phyloP scores from a whole-genome alignment of 148 eudicot species.

The Chenopodium formosanum region DNA sequence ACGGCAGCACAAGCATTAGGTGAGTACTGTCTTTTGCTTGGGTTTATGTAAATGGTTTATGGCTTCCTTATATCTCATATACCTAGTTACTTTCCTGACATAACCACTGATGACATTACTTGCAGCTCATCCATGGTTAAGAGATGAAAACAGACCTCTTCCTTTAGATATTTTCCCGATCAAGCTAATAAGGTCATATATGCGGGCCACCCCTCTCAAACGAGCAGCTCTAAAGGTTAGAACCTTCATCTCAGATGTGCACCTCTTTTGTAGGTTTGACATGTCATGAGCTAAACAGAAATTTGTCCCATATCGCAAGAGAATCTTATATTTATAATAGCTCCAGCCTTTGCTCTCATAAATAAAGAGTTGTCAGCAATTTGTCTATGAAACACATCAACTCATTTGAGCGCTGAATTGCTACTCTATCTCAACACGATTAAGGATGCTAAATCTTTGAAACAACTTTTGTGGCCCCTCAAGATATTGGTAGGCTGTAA shows the following conservation, averaged over 20 bases:
- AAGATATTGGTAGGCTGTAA: too few species aligned
- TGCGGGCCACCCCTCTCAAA: constrained; percentile 70
- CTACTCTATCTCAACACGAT: neutral
- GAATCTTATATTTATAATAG: neutral
- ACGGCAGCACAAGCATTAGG: constrained; percentile 93
- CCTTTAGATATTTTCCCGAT: constrained; percentile 76
- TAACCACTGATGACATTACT: constrained; percentile 14
- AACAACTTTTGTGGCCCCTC: neutral
- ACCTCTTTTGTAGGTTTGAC: neutral
- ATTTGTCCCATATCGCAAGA: neutral
- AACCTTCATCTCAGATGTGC: neutral
- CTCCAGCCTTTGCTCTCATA: neutral
- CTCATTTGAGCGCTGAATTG: neutral
- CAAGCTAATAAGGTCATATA: constrained; percentile 71
- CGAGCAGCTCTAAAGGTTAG: constrained; percentile 82
- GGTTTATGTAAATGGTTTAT: neutral
- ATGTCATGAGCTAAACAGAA: neutral
- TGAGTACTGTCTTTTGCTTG: constrained; percentile 30
- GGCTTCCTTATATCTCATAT: neutral
- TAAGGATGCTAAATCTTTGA: neutral
- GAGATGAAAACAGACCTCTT: constrained; percentile 50
- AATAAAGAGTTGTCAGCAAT: too few species aligned
- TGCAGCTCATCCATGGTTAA: constrained; percentile 99
- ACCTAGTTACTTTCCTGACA: neutral
- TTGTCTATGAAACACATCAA: neutral